Evolutionary conservation across 495 filamentous ascomycete genomes (phyloP), one percentile per base, ranked within the genome.

Genomic region (Neurospora sp.): DNA sequence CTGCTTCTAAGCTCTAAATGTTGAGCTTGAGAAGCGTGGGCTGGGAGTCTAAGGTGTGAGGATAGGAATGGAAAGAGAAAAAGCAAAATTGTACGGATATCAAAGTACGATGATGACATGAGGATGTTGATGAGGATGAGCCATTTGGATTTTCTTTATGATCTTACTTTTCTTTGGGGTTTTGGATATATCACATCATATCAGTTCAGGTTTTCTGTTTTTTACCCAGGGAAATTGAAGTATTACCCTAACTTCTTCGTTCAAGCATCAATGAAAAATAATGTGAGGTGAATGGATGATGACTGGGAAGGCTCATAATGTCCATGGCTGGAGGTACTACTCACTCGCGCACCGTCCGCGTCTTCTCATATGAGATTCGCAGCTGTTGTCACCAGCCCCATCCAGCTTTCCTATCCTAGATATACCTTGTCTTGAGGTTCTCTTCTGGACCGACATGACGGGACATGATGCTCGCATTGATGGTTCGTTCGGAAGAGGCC

Each of bases 1-100:
- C 89, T 59, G 93, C 92, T 73, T 89, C 93, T 20, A 98, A 97
- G 84, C 83, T 97, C 81, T 97, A 84, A 87, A 72, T 38, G 12
- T 5, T 48, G 8, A 16, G 17, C 42, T 8, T 12, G 38, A 16
- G 27, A 31, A 31, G 5, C 40, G n/a, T 14, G 6, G 38, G 5
- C 45, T 31, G 4, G 6, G 38, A 31, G n/a, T 42, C 17, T 35
- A 65, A 73, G 31, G 45, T 37, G 31, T 27, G 17, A 6, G 5
- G 2, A 61, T 61, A 3, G 10, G 22, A 14, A 8, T 35, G 53
- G 14, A 65, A 17, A 8, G 22, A 27, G 48, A 59, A 65, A 61
- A 35, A 35, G 53, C 27, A 65, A 65, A 27, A 35, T 65, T 8
- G 53, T 65, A 35, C 27, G 27, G 53, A 35, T 27, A 59, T 59